Percentiles rank a stretch among this genome's conserved stretches.
Conservation (phyloP, 2,329 filamentous ascomycete genomes). For the Periconia digitata region DNA sequence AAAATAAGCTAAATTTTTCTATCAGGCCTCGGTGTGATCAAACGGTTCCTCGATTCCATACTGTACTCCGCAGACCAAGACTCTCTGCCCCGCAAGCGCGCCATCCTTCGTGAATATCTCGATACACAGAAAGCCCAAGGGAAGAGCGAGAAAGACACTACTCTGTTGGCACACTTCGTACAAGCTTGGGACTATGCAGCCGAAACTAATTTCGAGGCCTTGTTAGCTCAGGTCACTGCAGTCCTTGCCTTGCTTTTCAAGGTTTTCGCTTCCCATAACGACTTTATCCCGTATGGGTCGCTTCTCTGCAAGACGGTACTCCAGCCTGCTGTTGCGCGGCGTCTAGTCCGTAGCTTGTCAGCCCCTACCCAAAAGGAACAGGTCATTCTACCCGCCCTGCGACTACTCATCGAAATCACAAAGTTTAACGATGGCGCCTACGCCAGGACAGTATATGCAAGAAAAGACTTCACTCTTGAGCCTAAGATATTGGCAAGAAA, state of each 20-base stretch:
- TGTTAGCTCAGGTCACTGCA: slow-evolving; percentile 79
- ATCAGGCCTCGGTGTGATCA: slow-evolving; percentile 70
- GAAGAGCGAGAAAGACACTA: slow-evolving; percentile 57
- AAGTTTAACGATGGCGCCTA: slow-evolving; percentile 82
- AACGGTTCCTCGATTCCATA: slow-evolving; percentile 66
- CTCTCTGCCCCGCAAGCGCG: slow-evolving; percentile 50
- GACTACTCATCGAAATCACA: slow-evolving; percentile 82
- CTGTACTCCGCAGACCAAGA: slow-evolving; percentile 58
- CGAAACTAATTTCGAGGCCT: slow-evolving; percentile 75
- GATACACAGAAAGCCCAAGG: slow-evolving; percentile 56
- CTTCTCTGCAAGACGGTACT: slow-evolving; percentile 80
- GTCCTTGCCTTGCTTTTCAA: slow-evolving; percentile 80
- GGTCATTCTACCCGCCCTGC: slow-evolving; percentile 83
- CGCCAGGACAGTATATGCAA: slow-evolving; percentile 75
- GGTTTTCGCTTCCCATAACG: slow-evolving; percentile 71
- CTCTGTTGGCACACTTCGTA: slow-evolving; percentile 77
- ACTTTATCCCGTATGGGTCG: slow-evolving; percentile 74
- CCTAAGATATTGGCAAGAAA: slow-evolving; percentile 75
- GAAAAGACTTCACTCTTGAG: slow-evolving; percentile 73
- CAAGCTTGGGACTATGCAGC: slow-evolving; percentile 86
- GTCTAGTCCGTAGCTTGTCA: slow-evolving; percentile 76
- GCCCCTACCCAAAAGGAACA: slow-evolving; percentile 82
- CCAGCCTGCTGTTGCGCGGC: slow-evolving; percentile 76
- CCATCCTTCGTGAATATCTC: slow-evolving; percentile 71
- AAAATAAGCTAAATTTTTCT: slow-evolving; percentile 12